Percentiles rank a stretch among this genome's conserved stretches.
phyloP scores from a whole-genome alignment of 2,329 filamentous ascomycete genomes.

The Exophiala calicioides region DNA sequence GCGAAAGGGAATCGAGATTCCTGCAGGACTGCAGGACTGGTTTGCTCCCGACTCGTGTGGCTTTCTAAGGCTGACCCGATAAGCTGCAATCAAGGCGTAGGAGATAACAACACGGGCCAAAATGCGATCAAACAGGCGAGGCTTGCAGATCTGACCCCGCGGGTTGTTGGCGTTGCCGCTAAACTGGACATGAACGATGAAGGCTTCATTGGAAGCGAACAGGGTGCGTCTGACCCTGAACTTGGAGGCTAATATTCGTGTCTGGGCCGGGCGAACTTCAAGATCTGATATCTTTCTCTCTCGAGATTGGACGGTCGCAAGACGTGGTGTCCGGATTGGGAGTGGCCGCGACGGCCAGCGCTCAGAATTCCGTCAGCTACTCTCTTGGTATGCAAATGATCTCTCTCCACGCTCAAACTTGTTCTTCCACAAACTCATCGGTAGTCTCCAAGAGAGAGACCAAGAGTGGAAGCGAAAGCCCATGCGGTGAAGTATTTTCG shows the following conservation, averaged over 20 bases:
- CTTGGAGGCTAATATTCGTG: not conserved
- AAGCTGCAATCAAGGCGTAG: not conserved
- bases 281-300: not conserved
- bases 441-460: too few species aligned
- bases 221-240: not conserved
- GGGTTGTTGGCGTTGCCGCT: not conserved
- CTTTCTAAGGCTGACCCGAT: not conserved
- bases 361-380: not conserved
- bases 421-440: too few species aligned
- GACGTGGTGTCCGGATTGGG: too few species aligned
- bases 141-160: not conserved
- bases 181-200: not conserved
- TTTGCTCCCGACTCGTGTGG: not conserved
- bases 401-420: too few species aligned
- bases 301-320: not conserved
- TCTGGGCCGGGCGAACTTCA: not conserved
- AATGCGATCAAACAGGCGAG: not conserved
- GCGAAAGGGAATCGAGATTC: not conserved
- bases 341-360: too few species aligned
- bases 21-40: too few species aligned
- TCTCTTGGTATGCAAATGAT: not conserved
- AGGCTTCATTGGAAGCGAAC: not conserved
- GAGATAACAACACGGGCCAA: not conserved
- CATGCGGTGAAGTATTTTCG: too few species aligned
- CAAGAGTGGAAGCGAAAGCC: too few species aligned